Conservation (phyloP, 2,329 filamentous ascomycete species). For the Colletotrichum paranaense region DNA sequence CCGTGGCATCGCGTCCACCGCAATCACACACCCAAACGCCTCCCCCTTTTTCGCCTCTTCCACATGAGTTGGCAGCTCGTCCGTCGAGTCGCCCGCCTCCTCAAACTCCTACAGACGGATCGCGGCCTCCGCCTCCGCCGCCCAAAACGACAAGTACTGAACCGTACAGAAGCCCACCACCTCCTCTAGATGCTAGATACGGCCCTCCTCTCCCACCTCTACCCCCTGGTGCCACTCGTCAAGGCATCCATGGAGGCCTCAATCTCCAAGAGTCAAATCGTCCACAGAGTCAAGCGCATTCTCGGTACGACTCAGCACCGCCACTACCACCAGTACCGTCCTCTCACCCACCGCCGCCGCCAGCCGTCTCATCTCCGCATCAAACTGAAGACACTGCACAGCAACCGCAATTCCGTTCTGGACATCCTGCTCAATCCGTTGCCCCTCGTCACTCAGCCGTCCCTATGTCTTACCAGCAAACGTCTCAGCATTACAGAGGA, state of each 20-base stretch:
- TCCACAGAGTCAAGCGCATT: constrained; percentile 39
- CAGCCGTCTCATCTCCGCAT: constrained; percentile 15
- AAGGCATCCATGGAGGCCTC: constrained; percentile 35
- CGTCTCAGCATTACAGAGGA: constrained; percentile 13
- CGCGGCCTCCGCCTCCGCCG: constrained; percentile 61
- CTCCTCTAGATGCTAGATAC: constrained; percentile 29
- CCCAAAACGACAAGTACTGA: constrained; percentile 60
- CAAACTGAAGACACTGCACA: constrained; percentile 24
- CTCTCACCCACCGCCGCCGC: neutral
- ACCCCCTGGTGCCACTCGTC: constrained; percentile 42
- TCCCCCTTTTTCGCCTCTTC: constrained; percentile 78
- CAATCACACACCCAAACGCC: constrained; percentile 55
- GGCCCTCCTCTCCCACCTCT: constrained; percentile 45
- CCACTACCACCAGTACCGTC: constrained; percentile 50
- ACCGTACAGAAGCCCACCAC: constrained; percentile 43
- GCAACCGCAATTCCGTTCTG: constrained; percentile 20
- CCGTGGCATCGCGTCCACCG: constrained; percentile 44
- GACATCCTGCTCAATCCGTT: constrained; percentile 30
- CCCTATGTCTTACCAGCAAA: constrained; percentile 37
- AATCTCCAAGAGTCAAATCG: constrained; percentile 35
- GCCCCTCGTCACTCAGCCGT: constrained; percentile 39
- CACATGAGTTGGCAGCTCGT: constrained; percentile 68
- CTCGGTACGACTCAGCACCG: constrained; percentile 61
- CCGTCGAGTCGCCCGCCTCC: constrained; percentile 45
- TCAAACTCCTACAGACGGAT: constrained; percentile 47